A percentile compares a stretch with the other conserved stretches of the same genome.
Evolutionary conservation across 371 early-diverging fungal species (phyloP).

Genomic region (Circinella umbellata): DNA sequence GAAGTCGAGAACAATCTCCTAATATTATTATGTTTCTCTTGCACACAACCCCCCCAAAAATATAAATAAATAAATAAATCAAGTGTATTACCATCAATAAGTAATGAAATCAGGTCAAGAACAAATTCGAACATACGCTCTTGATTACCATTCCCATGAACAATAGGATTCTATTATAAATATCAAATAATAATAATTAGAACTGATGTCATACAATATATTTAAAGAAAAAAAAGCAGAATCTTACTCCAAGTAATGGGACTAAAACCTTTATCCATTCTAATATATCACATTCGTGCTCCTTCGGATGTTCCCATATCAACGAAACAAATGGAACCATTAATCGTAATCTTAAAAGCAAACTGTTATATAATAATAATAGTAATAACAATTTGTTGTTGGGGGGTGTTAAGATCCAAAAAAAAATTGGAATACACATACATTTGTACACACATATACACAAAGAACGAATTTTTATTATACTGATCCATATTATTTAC

Average conservation of each 20-base stretch:
- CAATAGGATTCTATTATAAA: conserved; percentile 47
- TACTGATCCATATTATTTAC: conserved; percentile 18
- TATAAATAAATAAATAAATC: not conserved
- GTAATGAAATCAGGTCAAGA: conserved; percentile 60
- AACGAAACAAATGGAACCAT: conserved; percentile 60
- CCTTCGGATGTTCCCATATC: conserved; percentile 60
- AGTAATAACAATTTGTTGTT: too few species aligned
- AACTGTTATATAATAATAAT: conserved; percentile 19
- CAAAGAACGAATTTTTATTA: too few species aligned
- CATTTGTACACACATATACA: not conserved
- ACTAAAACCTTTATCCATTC: conserved; percentile 48
- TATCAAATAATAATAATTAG: not conserved
- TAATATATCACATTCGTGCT: conserved; percentile 52
- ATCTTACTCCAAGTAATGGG: conserved; percentile 44
- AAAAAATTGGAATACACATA: not conserved
- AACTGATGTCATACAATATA: too few species aligned
- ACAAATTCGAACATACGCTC: conserved; percentile 66
- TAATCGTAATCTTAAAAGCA: conserved; percentile 55
- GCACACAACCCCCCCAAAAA: not conserved
- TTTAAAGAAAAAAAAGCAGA: too few species aligned
- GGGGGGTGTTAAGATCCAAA: not conserved
- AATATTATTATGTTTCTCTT: not conserved
- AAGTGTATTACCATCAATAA: conserved; percentile 55
- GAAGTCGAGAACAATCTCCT: not conserved
- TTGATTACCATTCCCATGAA: conserved; percentile 68